Percentiles rank a stretch among this genome's conserved stretches.
Evolutionary conservation across 352 stramenopile genomes (phyloP).

Genomic region (Globisporangium heterothallicum): DNA sequence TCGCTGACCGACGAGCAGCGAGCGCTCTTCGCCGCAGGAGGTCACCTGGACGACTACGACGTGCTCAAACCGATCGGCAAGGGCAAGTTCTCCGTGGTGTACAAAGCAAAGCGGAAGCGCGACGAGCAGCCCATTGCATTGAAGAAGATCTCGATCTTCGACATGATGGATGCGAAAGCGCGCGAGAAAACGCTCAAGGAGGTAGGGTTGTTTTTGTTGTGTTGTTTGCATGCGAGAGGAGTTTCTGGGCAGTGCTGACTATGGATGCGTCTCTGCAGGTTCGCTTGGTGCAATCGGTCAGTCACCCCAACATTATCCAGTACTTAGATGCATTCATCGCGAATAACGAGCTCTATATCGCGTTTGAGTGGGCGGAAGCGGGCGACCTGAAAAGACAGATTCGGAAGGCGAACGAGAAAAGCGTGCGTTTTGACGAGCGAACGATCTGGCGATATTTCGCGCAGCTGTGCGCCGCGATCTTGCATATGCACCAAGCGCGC

Average conservation of each 20-base stretch:
- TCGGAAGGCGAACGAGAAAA: conserved; percentile 84
- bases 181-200: conserved; percentile 90
- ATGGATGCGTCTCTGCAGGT: conserved; percentile 25
- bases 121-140: conserved; percentile 83
- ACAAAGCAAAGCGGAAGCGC: conserved; percentile 65
- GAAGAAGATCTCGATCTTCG: conserved; percentile 92
- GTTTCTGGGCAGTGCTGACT: no score
- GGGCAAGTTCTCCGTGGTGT: conserved; percentile 92
- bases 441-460: conserved; percentile 93
- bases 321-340: conserved; percentile 91
- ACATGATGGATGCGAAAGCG: conserved; percentile 86
- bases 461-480: conserved; percentile 83
- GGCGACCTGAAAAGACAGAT: conserved; percentile 92
- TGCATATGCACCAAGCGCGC: conserved; percentile 82
- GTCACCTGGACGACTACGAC: conserved; percentile 66
- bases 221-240: no score
- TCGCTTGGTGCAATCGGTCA: conserved; percentile 83
- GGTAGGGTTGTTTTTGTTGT: conserved; percentile 20
- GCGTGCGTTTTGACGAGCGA: conserved; percentile 84
- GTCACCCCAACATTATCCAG: conserved; percentile 90
- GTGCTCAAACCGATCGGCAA: conserved; percentile 89
- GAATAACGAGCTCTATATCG: conserved; percentile 90
- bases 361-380: conserved; percentile 92
- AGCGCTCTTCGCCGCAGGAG: conserved; percentile 51
- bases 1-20: conserved; percentile 68